Conservation (phyloP, 176 grass and related monocot species). For the Echinochloa phyllopogon region DNA sequence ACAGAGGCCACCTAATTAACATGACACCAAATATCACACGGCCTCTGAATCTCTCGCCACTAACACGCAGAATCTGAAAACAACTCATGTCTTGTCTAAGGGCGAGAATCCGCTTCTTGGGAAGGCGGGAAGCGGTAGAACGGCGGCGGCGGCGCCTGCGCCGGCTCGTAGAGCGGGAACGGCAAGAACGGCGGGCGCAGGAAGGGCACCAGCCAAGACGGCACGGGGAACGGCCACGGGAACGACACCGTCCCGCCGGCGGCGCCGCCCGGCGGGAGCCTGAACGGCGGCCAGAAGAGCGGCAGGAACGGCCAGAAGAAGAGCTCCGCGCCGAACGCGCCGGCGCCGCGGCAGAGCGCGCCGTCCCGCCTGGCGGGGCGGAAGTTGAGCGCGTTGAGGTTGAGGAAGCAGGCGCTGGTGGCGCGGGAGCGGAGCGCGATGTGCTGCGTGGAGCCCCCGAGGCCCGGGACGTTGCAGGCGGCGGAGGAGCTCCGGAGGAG, state of each 20-base stretch:
- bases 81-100: constrained; percentile 14
- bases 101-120: constrained; percentile 1
- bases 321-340: constrained; percentile 48
- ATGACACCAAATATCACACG: background rate
- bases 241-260: constrained; percentile 55
- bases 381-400: constrained; percentile 96
- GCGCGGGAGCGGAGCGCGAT: constrained; percentile 67
- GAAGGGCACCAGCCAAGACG: constrained; percentile 70
- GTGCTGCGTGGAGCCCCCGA: constrained; percentile 78
- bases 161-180: constrained; percentile 67
- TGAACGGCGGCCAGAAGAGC: constrained; percentile 67
- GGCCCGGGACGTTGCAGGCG: constrained; percentile 77
- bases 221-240: constrained; percentile 74
- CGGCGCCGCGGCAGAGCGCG: constrained; percentile 47
- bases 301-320: constrained; percentile 94
- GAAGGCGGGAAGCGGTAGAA: constrained; percentile 58
- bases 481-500: constrained; percentile 70
- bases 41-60: background rate
- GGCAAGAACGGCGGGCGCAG: constrained; percentile 73
- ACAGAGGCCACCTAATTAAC: background rate
- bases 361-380: constrained; percentile 62
- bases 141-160: constrained; percentile 49
- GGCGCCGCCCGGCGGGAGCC: constrained; percentile 28
- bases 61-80: constrained; percentile 11
- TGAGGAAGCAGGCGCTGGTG: constrained; percentile 79